Evolutionary conservation across 257 asterid species (phyloP), one percentile per base, ranked within the genome.

Genomic region (Nicotiana otophora): DNA sequence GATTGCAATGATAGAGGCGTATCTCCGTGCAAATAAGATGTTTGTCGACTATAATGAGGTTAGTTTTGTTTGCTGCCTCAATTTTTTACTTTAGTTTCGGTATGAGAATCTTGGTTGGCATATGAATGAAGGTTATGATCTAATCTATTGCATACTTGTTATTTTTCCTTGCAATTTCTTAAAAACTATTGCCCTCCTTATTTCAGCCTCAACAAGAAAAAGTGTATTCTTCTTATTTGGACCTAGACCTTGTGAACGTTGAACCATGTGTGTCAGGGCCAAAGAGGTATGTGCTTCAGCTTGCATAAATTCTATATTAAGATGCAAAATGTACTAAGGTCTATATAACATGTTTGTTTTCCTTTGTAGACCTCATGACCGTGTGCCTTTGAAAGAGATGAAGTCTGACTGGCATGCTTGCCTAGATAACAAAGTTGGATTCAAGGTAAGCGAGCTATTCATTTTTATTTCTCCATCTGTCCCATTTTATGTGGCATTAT

Each of bases 261-360:
- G 97, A 88, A 86, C 98, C 99, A 54, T 92, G 98, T 83, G 72
- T 95, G 86, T 93, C 99, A 7, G 98, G 97, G 88, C 99, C 99
- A 20, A 95, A 95, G 88, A 93, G 98, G 97, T 95, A 34, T 82
- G 81, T 77, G 20, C 42, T 48, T 10, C 28, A 23, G 46, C 63
- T 77, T 23, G 80, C 62, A 75, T 28, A 26, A 74, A 12, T 74
- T 74, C 63, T 74, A 20, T 46, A 23, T 26, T 75, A 75, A 51
- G 80, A 15, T 51, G 63, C 42, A 48, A 70, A 70, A 72, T 51
- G 3, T 51, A 34, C 63, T 7, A 51, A 51, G 26, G 42, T 74
- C 10, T 19, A 26, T 26, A 26, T 26, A 75, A 75, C 34, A 7
- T 19, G 46, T 51, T 51, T 74, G 31, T 48, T 46, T 23, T 74